These are phyloP conservation scores for Calendula officinalis DNA, from an alignment of 129 eudicot species.

Conservation along the genomic window DNA sequence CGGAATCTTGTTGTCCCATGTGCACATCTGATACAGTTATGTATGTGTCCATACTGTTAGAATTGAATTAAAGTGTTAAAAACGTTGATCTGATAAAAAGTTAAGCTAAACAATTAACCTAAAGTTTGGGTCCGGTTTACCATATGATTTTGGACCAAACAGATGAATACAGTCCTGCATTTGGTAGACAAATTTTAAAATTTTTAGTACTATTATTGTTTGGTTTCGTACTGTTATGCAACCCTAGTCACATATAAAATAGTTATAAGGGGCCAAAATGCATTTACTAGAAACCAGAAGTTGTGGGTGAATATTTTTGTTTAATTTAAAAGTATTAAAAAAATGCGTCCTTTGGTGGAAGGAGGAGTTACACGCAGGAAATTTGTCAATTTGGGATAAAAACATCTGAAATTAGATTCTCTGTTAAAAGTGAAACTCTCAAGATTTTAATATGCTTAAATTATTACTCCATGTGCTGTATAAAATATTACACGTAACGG, in stretches of 20 bases:
- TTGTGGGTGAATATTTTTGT: not conserved
- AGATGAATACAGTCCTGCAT: too few species aligned
- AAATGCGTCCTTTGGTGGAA: constrained; percentile 16
- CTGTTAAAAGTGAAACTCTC: constrained; percentile 14
- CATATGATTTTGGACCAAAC: too few species aligned
- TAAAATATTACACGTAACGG: not conserved
- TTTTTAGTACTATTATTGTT: too few species aligned
- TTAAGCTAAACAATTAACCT: too few species aligned
- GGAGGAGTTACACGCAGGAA: constrained; percentile 10
- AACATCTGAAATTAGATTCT: constrained; percentile 23
- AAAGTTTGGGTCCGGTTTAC: too few species aligned
- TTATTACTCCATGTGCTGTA: constrained; percentile 16
- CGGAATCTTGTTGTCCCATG: too few species aligned
- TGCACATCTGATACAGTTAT: too few species aligned
- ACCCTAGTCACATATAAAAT: not conserved
- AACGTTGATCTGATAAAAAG: too few species aligned
- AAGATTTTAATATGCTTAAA: constrained; percentile 1
- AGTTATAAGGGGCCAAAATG: not conserved
- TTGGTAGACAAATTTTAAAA: too few species aligned
- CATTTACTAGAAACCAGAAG: not conserved
- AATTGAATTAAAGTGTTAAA: too few species aligned
- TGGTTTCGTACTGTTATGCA: too few species aligned
- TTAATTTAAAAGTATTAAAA: not conserved
- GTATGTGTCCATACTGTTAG: too few species aligned
- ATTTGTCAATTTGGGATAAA: constrained; percentile 22